These are phyloP conservation scores for Polychaeton citri DNA, from an alignment of 2,329 filamentous ascomycete genomes.

Conservation along the genomic window DNA sequence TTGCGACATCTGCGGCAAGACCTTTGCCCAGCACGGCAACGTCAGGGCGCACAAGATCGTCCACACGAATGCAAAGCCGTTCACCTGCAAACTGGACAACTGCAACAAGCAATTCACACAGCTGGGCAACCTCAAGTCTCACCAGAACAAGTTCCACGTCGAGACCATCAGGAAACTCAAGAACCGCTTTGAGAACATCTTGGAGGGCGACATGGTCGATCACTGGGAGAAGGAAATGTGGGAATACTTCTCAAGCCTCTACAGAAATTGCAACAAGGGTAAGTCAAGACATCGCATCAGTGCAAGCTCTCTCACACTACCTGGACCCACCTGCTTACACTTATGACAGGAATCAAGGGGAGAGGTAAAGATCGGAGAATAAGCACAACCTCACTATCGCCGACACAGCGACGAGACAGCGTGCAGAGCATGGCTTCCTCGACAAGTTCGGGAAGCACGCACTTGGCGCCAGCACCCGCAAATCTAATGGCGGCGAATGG, in stretches of 20 bases:
- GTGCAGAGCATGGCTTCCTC: not conserved
- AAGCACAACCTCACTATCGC: conserved; percentile 8
- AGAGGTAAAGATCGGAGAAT: conserved; percentile 74
- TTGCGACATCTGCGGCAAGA: conserved; percentile 67
- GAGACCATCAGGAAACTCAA: conserved; percentile 59
- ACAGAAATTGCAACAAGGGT: conserved; percentile 88
- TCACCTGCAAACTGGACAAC: conserved; percentile 64
- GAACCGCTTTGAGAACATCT: conserved; percentile 52
- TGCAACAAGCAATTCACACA: conserved; percentile 85
- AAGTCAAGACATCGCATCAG: not conserved
- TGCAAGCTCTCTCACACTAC: not conserved
- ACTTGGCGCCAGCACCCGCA: not conserved
- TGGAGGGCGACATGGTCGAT: conserved; percentile 48
- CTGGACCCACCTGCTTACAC: not conserved
- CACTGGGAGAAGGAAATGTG: conserved; percentile 63
- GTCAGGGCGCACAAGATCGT: conserved; percentile 72
- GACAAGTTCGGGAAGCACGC: not conserved
- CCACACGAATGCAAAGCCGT: conserved; percentile 65
- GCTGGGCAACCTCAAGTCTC: conserved; percentile 85
- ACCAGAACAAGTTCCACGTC: conserved; percentile 88
- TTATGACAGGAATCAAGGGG: conserved; percentile 65
- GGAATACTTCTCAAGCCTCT: conserved; percentile 74
- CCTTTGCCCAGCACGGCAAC: conserved; percentile 76
- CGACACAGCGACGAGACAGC: not conserved
- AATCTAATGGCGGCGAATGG: not conserved